A percentile compares a stretch with the other conserved stretches of the same genome.
Conservation (phyloP, 441 rosid species). For the Erysimum cheiri region DNA sequence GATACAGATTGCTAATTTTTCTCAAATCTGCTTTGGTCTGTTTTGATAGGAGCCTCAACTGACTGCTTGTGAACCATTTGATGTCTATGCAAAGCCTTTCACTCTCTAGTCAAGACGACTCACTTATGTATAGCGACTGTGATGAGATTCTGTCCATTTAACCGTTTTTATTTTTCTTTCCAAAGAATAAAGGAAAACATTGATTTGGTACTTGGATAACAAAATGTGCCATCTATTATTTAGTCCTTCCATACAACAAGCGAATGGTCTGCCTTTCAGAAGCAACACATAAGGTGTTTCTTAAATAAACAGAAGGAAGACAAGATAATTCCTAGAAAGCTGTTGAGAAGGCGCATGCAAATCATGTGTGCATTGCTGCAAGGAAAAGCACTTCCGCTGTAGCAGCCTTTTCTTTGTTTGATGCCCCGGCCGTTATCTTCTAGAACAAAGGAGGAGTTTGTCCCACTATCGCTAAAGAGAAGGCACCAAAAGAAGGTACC, state of each 20-base stretch:
- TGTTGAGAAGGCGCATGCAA: conserved; percentile 32
- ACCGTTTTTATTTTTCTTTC: background rate
- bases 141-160: conserved; percentile 22
- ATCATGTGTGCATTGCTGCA: conserved; percentile 60
- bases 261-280: conserved; percentile 10
- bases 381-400: conserved; percentile 68
- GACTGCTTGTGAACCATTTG: conserved; percentile 76
- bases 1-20: conserved; percentile 14
- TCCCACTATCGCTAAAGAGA: conserved; percentile 61
- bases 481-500: conserved; percentile 76
- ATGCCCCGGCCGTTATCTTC: conserved; percentile 79
- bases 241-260: conserved; percentile 19
- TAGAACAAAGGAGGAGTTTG: conserved; percentile 71
- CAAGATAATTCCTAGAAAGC: conserved; percentile 31
- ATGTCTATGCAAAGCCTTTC: conserved; percentile 77
- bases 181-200: conserved; percentile 16
- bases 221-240: conserved; percentile 9
- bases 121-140: conserved; percentile 35
- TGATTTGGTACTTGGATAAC: conserved; percentile 31
- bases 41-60: conserved; percentile 80
- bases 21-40: conserved; percentile 5
- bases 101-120: conserved; percentile 51
- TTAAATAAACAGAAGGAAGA: conserved; percentile 41
- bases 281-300: conserved; percentile 1
- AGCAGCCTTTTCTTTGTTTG: conserved; percentile 80